A percentile compares a stretch with the other conserved stretches of the same genome.
Evolutionary conservation across 495 filamentous ascomycete genomes (phyloP).

Genomic region (Hypoxylon crocopeplum): DNA sequence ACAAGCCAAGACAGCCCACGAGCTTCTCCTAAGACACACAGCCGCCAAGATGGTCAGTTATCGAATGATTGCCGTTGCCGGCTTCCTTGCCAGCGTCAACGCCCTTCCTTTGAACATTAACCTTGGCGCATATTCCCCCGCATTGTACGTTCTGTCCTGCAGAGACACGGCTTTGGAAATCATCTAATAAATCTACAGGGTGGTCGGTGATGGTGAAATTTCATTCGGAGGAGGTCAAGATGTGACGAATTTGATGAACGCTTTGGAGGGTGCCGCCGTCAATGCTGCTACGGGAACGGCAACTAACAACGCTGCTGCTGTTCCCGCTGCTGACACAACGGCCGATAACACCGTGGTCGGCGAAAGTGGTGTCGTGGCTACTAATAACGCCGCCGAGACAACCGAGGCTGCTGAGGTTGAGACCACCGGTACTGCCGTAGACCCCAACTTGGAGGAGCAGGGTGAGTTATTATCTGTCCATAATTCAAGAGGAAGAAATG

Average conservation of each 20-base stretch:
- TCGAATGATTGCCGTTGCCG: slow-evolving; percentile 47
- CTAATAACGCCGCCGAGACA: slow-evolving; percentile 20
- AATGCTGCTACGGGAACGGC: slow-evolving; percentile 46
- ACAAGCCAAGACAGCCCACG: slow-evolving; percentile 12
- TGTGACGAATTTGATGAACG: slow-evolving; percentile 57
- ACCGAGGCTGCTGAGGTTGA: slow-evolving; percentile 14
- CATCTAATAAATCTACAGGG: slow-evolving; percentile 36
- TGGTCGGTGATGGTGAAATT: slow-evolving; percentile 69
- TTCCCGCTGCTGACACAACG: slow-evolving; percentile 11
- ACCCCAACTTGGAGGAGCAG: slow-evolving; percentile 48
- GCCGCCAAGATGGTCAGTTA: slow-evolving; percentile 52
- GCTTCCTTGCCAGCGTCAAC: slow-evolving; percentile 45
- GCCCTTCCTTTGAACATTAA: slow-evolving; percentile 67
- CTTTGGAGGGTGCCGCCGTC: slow-evolving; percentile 57
- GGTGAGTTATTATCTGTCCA: slow-evolving; percentile 26
- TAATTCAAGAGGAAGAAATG: neutral
- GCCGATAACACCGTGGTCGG: slow-evolving; percentile 8
- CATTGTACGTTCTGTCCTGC: slow-evolving; percentile 44
- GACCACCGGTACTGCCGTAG: slow-evolving; percentile 24
- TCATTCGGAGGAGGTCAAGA: slow-evolving; percentile 62
- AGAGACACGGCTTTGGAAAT: neutral
- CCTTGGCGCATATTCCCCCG: slow-evolving; percentile 65
- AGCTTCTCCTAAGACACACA: slow-evolving; percentile 17
- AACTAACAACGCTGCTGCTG: slow-evolving; percentile 32
- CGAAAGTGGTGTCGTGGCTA: slow-evolving; percentile 7